phyloP scores from a whole-genome alignment of 805 yeast species.

The Pichia paraexigua region DNA sequence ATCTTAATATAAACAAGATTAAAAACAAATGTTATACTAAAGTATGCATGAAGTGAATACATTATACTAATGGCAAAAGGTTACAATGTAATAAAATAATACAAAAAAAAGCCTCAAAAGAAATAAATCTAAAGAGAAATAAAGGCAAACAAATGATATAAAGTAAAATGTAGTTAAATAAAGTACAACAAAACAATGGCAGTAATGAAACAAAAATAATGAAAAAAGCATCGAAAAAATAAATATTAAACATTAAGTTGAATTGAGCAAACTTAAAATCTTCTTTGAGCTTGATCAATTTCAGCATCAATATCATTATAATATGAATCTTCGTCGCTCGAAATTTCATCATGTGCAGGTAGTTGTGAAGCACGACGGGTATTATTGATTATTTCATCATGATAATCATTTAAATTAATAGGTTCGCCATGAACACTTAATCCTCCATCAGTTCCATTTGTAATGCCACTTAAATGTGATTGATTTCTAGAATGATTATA shows the following conservation, averaged over 20 bases:
- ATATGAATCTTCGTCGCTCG: not conserved
- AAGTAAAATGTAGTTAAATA: no score
- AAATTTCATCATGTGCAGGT: not conserved
- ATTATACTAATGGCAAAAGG: no score
- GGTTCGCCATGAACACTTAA: constrained; percentile 8
- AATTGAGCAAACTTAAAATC: not conserved
- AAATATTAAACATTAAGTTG: no score
- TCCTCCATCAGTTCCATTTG: constrained; percentile 4
- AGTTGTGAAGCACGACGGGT: not conserved
- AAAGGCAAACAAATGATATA: no score
- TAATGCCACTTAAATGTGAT: constrained; percentile 2
- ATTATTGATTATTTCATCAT: not conserved
- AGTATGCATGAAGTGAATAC: no score
- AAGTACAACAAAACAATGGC: no score
- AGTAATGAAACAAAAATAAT: no score
- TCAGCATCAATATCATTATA: not conserved
- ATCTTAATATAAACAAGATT: no score
- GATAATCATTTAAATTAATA: constrained; percentile 1
- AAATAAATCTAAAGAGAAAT: no score
- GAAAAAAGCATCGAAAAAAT: not conserved
- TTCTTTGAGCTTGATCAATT: not conserved
- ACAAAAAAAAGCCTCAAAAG: no score
- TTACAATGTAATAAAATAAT: no score
- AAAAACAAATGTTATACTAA: no score
- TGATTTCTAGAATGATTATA: not conserved